Base-by-base conservation (phyloP, 129 eudicot genomes). In the Pittosporum tobira region DNA sequence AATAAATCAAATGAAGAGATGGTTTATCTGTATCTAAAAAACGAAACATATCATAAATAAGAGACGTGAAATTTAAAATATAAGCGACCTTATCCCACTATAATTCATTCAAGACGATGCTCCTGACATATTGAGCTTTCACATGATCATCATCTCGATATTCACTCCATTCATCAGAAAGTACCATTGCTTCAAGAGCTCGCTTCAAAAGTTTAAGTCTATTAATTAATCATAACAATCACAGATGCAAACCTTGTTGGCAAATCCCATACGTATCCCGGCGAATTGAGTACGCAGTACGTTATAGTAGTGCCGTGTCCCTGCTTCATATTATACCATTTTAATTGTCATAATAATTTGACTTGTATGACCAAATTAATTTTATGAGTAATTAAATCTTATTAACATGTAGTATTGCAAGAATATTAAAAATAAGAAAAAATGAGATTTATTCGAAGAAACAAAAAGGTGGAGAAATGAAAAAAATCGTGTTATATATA, bases 181-280 rank as follows among this genome's bases (percentile, higher is more conserved):
- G 38, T 0, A 63, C 64, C 75, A 55, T 42, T 0, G 15, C 1
- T 24, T 52, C 49, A 8, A 71, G 27, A 13, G 22, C n/a, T 0
- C 10, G 0, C 20, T 62, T 71, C 0, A 71, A 21, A 5, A 34
- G 46, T 28, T 53, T 54, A 7, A 61, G 13, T 21, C 76, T 63
- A 15, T 47, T 63, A n/a, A n/a, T n/a, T n/a, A 14, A 64, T 24
- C 65, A 63, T 54, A 3, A 71, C 48, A 54, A 71, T 23, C 1
- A 25, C 25, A 1, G 51, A 71, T 22, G 65, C 70, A 71, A 71
- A 71, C 0, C 59, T 64, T 20, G 76, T 71, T 5, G n/a, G n/a
- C n/a, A n/a, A n/a, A n/a, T n/a, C n/a, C n/a, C n/a, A n/a, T n/a
- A n/a, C n/a, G n/a, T n/a, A n/a, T n/a, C n/a, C n/a, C n/a, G n/a